Base-by-base conservation (phyloP, 108 stramenopile genomes). In the Fistulifera solaris region DNA sequence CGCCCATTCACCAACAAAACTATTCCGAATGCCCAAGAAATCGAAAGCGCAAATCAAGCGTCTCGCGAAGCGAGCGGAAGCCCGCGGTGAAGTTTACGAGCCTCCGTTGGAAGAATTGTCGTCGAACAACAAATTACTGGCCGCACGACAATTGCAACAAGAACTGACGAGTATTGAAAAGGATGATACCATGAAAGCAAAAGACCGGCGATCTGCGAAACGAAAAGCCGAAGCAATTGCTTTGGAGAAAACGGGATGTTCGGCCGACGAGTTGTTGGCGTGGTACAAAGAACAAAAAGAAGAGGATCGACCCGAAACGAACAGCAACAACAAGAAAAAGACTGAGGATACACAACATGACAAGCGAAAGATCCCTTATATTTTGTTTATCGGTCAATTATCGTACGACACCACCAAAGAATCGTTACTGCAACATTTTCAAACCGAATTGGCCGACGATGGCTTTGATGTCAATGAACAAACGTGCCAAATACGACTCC, bases 331-430 rank as follows among this genome's bases (percentile, higher is more conserved):
- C 21, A 47, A 19, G 0, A 28, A 39, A 16, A 52, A 41, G 15
- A 42, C 24, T 2, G 25, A 43, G 17, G 6, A 35, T 16, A 53
- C 27, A 28, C 41, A 42, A 25, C 31, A 51, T 44, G 40, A 48
- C 41, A 27, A 49, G 53, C 55, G 16, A 1, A 48, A 44, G 51
- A 57, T 27, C 40, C 95, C 95, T 1, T 86, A 87, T 52, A 93
- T 96, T 70, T 72, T 90, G 23, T 96, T 96, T 54, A 70, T 96
- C 7, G 95, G 95, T 31, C 95, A 96, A 66, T 61, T 96, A 26
- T 66, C 85, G 7, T 96, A 69, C 58, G 73, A 61, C 17, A 96
- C 95, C 4, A 92, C 91, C 0, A 62, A 70, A 40, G 78, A 92
- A 18, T 73, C 57, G 38, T 38, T 94, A 19, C 59, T 71, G 22